phyloP scores from a whole-genome alignment of 164 flowering plant genomes.

The Macadamia integrifolia region DNA sequence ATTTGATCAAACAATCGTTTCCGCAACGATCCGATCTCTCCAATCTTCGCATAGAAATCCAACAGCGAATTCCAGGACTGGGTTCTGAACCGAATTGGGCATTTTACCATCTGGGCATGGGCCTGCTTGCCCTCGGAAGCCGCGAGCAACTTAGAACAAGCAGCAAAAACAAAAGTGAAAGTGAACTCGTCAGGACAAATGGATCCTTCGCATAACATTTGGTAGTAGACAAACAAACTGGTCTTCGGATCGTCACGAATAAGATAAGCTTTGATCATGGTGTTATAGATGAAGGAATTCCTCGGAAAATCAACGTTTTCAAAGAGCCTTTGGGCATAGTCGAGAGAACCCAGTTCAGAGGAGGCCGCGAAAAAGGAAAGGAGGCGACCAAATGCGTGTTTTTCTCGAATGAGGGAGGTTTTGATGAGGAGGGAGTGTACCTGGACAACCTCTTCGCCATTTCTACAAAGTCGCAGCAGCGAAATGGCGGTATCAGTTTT shows the following conservation, averaged over 20 bases:
- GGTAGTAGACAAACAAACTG: slow-evolving; percentile 9
- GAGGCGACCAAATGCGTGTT: slow-evolving; percentile 11
- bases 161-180: slow-evolving; percentile 14
- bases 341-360: slow-evolving; percentile 2
- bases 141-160: slow-evolving; percentile 9
- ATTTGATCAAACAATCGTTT: slow-evolving; percentile 15
- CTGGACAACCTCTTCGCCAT: slow-evolving; percentile 11
- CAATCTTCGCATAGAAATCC: slow-evolving; percentile 16
- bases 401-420: slow-evolving; percentile 12
- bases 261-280: slow-evolving; percentile 14
- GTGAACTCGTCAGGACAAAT: slow-evolving; percentile 15
- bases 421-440: slow-evolving; percentile 20
- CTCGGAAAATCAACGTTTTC: slow-evolving; percentile 5
- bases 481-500: slow-evolving; percentile 12
- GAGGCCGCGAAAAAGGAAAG: slow-evolving; percentile 9
- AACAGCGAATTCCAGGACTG: slow-evolving; percentile 18
- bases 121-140: slow-evolving; percentile 12
- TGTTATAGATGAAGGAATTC: slow-evolving; percentile 14
- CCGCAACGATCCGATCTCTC: slow-evolving; percentile 7
- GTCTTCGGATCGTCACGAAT: background rate
- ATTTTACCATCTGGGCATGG: slow-evolving; percentile 18
- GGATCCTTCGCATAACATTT: slow-evolving; percentile 14
- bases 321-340: slow-evolving; percentile 15
- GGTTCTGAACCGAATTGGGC: slow-evolving; percentile 7
- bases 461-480: slow-evolving; percentile 13